Evolutionary conservation across 176 grass and related monocot species (phyloP).

Genomic region (Bonia amplexicaulis): DNA sequence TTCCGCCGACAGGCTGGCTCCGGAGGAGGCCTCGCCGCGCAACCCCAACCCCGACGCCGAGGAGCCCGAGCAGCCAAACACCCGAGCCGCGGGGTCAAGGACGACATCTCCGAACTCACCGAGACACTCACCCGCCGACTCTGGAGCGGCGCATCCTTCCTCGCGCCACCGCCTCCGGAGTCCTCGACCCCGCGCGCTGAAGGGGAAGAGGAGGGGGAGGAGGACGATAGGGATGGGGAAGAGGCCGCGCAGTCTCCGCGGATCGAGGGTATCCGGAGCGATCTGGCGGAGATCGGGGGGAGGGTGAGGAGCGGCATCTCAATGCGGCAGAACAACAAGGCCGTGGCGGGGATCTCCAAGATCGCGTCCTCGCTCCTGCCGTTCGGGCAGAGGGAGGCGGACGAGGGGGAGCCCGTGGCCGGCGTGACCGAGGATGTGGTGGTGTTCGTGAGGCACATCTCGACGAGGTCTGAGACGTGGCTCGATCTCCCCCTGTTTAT

Average conservation of each 20-base stretch:
- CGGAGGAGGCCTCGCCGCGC: neutral
- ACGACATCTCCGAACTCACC: slow-evolving; percentile 70
- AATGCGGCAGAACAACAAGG: slow-evolving; percentile 50
- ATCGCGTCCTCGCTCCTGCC: slow-evolving; percentile 72
- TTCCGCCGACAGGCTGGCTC: neutral
- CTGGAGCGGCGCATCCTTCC: slow-evolving; percentile 75
- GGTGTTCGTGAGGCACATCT: slow-evolving; percentile 60
- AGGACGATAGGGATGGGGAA: neutral
- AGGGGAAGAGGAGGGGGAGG: neutral
- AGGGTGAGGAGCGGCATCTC: slow-evolving; percentile 70
- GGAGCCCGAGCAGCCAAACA: slow-evolving; percentile 38
- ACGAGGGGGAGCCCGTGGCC: slow-evolving; percentile 33
- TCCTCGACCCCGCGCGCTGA: slow-evolving; percentile 5
- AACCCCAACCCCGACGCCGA: neutral
- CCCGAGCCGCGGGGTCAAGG: slow-evolving; percentile 53
- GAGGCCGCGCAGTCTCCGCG: slow-evolving; percentile 27
- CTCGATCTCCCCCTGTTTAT: slow-evolving; percentile 61
- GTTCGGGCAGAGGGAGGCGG: slow-evolving; percentile 51
- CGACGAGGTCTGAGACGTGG: slow-evolving; percentile 63
- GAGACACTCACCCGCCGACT: slow-evolving; percentile 62
- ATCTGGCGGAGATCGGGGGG: slow-evolving; percentile 69
- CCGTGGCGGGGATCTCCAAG: slow-evolving; percentile 73
- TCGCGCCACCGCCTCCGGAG: slow-evolving; percentile 34
- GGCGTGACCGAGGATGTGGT: slow-evolving; percentile 59
- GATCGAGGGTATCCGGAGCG: slow-evolving; percentile 59